Conservation (phyloP, 257 asterid species). For the Fraxinus americana region DNA sequence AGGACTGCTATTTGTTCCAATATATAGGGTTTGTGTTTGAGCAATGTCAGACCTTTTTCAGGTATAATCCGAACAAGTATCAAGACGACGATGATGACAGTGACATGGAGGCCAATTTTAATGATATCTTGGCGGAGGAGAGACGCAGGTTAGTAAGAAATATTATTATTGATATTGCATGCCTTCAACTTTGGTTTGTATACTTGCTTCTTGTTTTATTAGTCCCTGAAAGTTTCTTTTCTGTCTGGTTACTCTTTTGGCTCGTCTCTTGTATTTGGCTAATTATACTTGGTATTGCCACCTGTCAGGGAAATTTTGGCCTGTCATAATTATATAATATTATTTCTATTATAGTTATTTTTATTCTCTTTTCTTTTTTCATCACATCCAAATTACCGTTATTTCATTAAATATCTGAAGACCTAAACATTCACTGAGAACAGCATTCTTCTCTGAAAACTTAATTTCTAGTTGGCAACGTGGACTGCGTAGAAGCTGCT, state of each 20-base stretch:
- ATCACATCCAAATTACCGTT: no score
- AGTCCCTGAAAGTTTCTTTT: not conserved
- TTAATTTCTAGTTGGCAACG: no score
- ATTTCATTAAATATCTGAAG: no score
- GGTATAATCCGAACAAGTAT: slow-evolving; percentile 67
- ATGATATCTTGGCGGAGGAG: slow-evolving; percentile 72
- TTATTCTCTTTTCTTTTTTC: no score
- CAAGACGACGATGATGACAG: slow-evolving; percentile 65
- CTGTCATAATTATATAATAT: not conserved
- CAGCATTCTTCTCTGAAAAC: no score
- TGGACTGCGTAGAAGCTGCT: no score
- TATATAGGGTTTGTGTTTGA: not conserved
- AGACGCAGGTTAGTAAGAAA: slow-evolving; percentile 59
- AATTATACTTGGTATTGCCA: not conserved
- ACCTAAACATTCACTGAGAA: no score
- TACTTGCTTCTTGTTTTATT: not conserved
- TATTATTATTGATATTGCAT: not conserved
- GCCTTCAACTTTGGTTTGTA: not conserved
- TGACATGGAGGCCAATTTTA: slow-evolving; percentile 84
- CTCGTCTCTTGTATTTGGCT: no score
- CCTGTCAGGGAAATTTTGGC: not conserved
- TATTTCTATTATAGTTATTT: no score
- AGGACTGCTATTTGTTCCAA: slow-evolving; percentile 13
- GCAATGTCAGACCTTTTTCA: slow-evolving; percentile 28
- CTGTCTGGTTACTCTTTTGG: not conserved